Conservation (phyloP, 169 alveolate genomes). For the Besnoitia besnoiti region DNA sequence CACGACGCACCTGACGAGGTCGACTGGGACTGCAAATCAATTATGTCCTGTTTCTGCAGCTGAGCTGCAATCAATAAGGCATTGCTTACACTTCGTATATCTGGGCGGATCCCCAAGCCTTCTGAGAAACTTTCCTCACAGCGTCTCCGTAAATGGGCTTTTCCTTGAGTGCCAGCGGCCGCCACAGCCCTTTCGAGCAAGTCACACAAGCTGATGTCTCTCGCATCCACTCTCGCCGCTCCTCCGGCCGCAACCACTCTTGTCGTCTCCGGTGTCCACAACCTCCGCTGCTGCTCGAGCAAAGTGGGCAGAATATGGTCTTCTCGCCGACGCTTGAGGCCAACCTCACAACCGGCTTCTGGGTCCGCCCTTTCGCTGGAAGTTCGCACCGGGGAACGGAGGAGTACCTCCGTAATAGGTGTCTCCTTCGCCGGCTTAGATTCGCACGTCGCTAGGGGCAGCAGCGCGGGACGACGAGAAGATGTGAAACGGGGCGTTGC, state of each 20-base stretch:
- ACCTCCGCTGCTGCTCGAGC: background rate
- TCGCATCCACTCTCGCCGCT: background rate
- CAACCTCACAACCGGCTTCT: no score
- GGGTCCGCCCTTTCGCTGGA: no score
- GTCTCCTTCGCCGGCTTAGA: background rate
- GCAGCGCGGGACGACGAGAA: background rate
- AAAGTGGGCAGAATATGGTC: background rate
- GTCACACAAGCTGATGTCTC: background rate
- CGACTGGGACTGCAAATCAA: no score
- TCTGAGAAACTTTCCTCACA: no score
- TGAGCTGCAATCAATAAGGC: no score
- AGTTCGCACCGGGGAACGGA: no score
- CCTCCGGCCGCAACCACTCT: background rate
- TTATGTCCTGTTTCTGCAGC: no score
- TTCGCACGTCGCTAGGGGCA: background rate
- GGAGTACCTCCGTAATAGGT: background rate
- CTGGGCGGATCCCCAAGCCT: no score
- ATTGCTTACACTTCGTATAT: no score
- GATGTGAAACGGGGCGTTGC: background rate
- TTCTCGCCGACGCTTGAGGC: no score
- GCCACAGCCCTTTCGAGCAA: background rate
- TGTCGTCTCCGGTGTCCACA: background rate
- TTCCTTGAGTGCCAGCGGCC: background rate
- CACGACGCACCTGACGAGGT: no score
- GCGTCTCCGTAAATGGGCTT: no score